Conservation (phyloP, 2,329 filamentous ascomycete genomes). For the Trematosphaeria pertusa region DNA sequence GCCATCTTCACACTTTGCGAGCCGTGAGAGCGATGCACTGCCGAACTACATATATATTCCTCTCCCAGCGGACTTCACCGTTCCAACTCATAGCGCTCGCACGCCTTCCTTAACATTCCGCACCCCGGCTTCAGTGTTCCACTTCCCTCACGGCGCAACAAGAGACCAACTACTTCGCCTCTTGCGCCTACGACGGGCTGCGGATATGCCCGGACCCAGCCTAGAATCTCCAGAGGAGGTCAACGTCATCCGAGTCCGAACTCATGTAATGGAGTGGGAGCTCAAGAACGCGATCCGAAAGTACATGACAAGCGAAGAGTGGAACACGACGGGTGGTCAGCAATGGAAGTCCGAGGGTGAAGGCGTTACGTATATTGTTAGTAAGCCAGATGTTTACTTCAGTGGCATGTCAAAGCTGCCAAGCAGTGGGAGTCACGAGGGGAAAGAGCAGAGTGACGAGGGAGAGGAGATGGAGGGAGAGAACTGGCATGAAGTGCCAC, state of each 20-base stretch:
- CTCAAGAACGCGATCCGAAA: conserved; percentile 17
- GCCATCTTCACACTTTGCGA: background rate
- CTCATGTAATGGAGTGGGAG: conserved; percentile 15
- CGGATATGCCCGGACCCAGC: too few relatives aligned
- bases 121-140: conserved; percentile 2
- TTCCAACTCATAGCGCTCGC: background rate
- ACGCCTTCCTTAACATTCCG: conserved; percentile 7
- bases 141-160: conserved; percentile 13
- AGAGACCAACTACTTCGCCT: conserved; percentile 4
- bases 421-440: background rate
- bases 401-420: background rate
- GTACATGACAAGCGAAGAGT: conserved; percentile 5
- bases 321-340: conserved; percentile 1
- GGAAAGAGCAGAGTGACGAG: too few relatives aligned
- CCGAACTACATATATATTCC: conserved; percentile 11
- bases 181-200: background rate
- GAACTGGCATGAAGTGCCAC: background rate
- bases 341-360: conserved; percentile 14
- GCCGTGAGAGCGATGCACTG: background rate
- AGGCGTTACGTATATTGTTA: conserved; percentile 21
- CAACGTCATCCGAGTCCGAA: conserved; percentile 11
- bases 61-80: conserved; percentile 14
- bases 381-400: conserved; percentile 7
- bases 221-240: background rate
- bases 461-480: background rate